phyloP scores from a whole-genome alignment of 192 early-diverging fungal species.

The Powellomyces hirtus region DNA sequence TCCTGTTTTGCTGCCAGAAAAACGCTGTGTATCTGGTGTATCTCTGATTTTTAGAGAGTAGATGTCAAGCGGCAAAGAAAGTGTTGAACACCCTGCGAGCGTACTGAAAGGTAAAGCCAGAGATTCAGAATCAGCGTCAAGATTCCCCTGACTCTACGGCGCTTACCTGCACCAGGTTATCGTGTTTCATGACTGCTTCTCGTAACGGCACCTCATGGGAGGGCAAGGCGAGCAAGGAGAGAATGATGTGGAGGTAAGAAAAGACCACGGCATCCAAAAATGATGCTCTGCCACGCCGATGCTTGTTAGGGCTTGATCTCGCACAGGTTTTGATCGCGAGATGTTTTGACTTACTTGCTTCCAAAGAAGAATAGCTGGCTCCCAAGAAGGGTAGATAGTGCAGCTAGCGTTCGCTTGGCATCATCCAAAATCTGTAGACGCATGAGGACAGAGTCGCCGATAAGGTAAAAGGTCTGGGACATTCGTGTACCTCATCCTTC shows the following conservation, averaged over 20 bases:
- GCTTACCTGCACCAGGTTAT: constrained; percentile 51
- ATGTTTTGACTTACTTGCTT: constrained; percentile 34
- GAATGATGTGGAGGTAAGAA: constrained; percentile 57
- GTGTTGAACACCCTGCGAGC: constrained; percentile 20
- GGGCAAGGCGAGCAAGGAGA: constrained; percentile 39
- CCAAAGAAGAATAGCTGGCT: constrained; percentile 51
- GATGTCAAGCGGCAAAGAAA: constrained; percentile 21
- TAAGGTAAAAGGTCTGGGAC: neutral
- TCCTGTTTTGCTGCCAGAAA: too few relatives aligned
- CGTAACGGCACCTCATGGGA: constrained; percentile 36
- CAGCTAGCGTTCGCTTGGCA: constrained; percentile 48
- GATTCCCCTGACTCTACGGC: neutral
- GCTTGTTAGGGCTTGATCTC: neutral
- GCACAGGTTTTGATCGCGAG: neutral
- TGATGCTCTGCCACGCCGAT: constrained; percentile 8
- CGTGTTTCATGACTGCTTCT: constrained; percentile 44
- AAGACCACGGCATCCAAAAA: constrained; percentile 55
- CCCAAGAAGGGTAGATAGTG: constrained; percentile 51
- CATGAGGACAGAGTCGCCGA: neutral
- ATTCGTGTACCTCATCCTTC: constrained; percentile 27
- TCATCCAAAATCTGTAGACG: constrained; percentile 52
- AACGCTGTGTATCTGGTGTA: too few relatives aligned
- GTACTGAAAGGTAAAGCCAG: neutral
- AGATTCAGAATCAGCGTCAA: neutral
- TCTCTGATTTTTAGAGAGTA: too few relatives aligned